Conservation (phyloP, 1,139 yeast species). For the Hyphopichia buzzinii region DNA sequence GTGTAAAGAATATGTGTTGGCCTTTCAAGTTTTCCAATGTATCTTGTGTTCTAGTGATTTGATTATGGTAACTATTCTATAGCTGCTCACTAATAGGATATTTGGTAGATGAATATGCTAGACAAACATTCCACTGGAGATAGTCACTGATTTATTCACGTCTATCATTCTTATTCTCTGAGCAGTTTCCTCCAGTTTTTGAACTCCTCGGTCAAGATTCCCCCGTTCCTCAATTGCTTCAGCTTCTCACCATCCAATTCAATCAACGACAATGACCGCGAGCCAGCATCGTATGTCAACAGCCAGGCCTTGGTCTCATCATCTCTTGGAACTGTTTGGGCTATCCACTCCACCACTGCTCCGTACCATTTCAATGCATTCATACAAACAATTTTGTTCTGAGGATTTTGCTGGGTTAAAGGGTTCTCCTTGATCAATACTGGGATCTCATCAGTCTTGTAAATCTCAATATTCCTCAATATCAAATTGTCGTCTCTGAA, state of each 20-base stretch:
- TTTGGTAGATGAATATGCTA: neutral
- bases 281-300: conserved; percentile 34
- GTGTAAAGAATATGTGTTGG: too few relatives aligned
- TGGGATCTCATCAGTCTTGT: conserved; percentile 77
- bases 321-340: conserved; percentile 47
- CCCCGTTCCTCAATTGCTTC: conserved; percentile 29
- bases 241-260: conserved; percentile 29
- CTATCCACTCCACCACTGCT: conserved; percentile 77
- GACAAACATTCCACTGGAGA: too few relatives aligned
- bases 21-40: too few relatives aligned
- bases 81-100: neutral
- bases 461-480: conserved; percentile 69
- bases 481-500: conserved; percentile 73
- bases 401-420: conserved; percentile 18
- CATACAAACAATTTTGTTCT: conserved; percentile 57
- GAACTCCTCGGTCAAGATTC: conserved; percentile 54
- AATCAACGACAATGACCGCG: conserved; percentile 26
- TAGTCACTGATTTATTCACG: too few relatives aligned
- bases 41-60: too few relatives aligned
- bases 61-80: too few relatives aligned
- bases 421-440: conserved; percentile 47
- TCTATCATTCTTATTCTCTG: too few relatives aligned
- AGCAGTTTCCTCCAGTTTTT: conserved; percentile 52
- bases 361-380: conserved; percentile 84
- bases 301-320: conserved; percentile 37